Base-by-base conservation (phyloP, 2,329 filamentous ascomycete species). In the Corinectria fuckeliana region DNA sequence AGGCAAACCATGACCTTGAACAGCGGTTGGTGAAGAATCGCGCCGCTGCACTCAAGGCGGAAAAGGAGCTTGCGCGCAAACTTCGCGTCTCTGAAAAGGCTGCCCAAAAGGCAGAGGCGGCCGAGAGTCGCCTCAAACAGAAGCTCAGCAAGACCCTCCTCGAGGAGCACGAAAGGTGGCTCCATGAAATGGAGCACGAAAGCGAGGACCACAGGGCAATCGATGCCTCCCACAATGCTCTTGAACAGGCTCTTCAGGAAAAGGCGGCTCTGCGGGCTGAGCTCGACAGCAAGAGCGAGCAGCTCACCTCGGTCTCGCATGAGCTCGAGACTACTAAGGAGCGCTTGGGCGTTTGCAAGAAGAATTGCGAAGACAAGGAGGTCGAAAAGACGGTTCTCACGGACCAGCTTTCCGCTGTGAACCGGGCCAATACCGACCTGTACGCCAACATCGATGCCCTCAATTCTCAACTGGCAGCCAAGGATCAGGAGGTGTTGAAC, bases 61-160 rank as follows among this genome's bases (percentile, higher is more conserved):
- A 50, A 11, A 39, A 50, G 48, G 48, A 50, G 5, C 23, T 50
- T 9, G 48, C 23, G 8, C 32, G 23, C 21, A 50, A 50, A 16
- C 48, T 50, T 30, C 48, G 48, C 14, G 16, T 18, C 34, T 18
- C 48, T 7, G 48, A 50, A 18, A 50, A 50, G n/a, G 48, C 48
- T 5, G 32, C 21, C 10, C 30, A 30, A 11, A 23, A 41, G n/a
- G 41, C 48, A 10, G 16, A 50, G 48, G 8, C 21, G 13, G 34
- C 48, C 5, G 48, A 50, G 10, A 39, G 21, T 20, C 48, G 48
- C 10, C 48, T 50, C 23, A 50, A 50, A 23, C 21, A 39, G 9
- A 50, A 50, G 34, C 48, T 50, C 11, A n/a, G 28, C 48, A 50
- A 41, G 48, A 28, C 34, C 8, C 34, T 50, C n/a, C 48, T 50